These are phyloP conservation scores for Termitomyces bulborhizus DNA, from an alignment of 768 basidiomycete species.

Conservation along the genomic window DNA sequence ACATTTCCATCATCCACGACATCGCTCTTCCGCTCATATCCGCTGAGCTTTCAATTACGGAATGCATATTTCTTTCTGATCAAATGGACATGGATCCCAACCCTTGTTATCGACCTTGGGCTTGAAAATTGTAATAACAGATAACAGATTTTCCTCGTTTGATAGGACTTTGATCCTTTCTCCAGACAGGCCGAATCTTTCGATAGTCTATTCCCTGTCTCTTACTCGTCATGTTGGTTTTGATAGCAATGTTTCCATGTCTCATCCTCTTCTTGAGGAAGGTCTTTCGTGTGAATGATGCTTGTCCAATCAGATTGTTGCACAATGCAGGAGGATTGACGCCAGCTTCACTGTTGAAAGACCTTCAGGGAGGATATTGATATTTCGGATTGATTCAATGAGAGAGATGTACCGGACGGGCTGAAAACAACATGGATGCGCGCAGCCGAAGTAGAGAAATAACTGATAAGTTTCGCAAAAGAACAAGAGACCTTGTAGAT, in stretches of 20 bases:
- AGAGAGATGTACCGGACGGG: not conserved
- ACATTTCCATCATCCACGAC: constrained; percentile 23
- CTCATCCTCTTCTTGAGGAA: not conserved
- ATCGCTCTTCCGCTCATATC: constrained; percentile 22
- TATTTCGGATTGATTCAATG: not conserved
- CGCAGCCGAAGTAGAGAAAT: not conserved
- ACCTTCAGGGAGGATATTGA: too few relatives aligned
- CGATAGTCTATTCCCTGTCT: not conserved
- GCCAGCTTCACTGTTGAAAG: too few relatives aligned
- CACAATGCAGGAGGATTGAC: too few relatives aligned
- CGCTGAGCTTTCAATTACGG: constrained; percentile 12
- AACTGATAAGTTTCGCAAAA: not conserved
- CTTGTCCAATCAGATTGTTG: not conserved
- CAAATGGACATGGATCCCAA: constrained; percentile 6
- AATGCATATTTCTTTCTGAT: not conserved
- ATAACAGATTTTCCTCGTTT: not conserved
- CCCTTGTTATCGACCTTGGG: constrained; percentile 6
- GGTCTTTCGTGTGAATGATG: not conserved
- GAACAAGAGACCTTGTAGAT: not conserved
- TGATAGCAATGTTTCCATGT: not conserved
- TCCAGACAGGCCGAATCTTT: not conserved
- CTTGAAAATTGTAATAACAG: constrained; percentile 14
- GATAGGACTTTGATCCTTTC: not conserved
- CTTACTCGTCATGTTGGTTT: not conserved
- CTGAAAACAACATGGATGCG: not conserved